Base-by-base conservation (phyloP, 441 rosid genomes). In the Breynia disticha region DNA sequence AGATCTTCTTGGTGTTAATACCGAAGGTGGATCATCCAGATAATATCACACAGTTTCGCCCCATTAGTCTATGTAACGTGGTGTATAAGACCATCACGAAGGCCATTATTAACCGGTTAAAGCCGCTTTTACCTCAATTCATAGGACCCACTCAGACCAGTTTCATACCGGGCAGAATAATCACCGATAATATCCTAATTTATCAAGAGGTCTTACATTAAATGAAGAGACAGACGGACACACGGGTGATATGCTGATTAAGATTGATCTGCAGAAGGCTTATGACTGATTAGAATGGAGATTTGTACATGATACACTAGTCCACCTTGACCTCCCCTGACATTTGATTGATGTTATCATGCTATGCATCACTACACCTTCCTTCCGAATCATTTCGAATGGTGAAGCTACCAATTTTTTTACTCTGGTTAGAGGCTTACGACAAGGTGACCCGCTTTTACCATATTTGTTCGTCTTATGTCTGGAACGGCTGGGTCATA, bases 1-100 rank as follows among this genome's bases (percentile, higher is more conserved):
- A 50, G 5, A 50, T 21, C 2, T 3, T 18, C 6, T 2, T 50
- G 8, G 53, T 50, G 5, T 21, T 50, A 12, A 19, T 50, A 7
- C 53, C 53, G 7, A 50, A 50, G 0, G 19, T 5, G 5, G 5
- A 4, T 2, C 13, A 0, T 22, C 53, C 24, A 2, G n/a, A 21
- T 9, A 21, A n/a, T n/a, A n/a, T 16, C 53, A 11, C 11, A 3
- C 53, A 50, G 0, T 19, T 50, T 11, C 1, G 56, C 4, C 56
- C 7, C 4, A 53, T 53, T 28, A n/a, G 44, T 16, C 21, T 53
- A 8, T 53, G 56, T 53, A 28, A 28, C 16, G 44, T 32, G 43
- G 7, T 28, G 2, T 53, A 53, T 16, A 2, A 28, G 44, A 12
- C 16, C 10, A 2, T 53, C 8, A 3, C 56, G 1, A 53, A 53